A percentile compares a stretch with the other conserved stretches of the same genome.
Conservation (phyloP, 176 grass and related monocot genomes). For the Oryza officinalis region DNA sequence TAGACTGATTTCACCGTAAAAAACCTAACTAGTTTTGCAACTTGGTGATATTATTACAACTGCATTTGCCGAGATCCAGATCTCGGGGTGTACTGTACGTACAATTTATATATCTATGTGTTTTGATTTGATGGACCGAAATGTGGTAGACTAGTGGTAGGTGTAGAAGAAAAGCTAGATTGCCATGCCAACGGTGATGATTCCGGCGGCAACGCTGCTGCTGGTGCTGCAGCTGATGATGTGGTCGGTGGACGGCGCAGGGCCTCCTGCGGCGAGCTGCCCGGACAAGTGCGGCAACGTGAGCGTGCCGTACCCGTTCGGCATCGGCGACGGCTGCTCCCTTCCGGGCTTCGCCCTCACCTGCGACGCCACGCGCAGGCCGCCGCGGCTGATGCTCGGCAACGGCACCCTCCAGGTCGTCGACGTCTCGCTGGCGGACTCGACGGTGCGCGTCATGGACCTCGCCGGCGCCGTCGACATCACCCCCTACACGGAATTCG, state of each 20-base stretch:
- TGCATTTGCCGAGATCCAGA: too few relatives aligned
- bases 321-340: constrained; percentile 13
- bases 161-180: too few relatives aligned
- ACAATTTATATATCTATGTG: too few relatives aligned
- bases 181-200: too few relatives aligned
- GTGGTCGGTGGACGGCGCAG: not conserved
- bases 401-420: constrained; percentile 1
- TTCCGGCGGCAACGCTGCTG: not conserved
- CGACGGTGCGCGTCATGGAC: constrained; percentile 12
- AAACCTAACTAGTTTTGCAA: too few relatives aligned
- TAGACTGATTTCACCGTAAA: too few relatives aligned
- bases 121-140: too few relatives aligned
- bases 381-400: constrained; percentile 21
- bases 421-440: not conserved
- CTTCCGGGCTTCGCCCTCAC: constrained; percentile 28
- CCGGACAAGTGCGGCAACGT: constrained; percentile 8
- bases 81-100: too few relatives aligned
- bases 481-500: not conserved
- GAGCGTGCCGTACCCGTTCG: constrained; percentile 23
- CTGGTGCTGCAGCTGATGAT: not conserved
- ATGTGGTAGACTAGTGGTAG: too few relatives aligned
- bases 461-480: not conserved
- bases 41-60: too few relatives aligned
- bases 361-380: not conserved
- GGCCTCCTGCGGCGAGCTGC: not conserved